phyloP scores from a whole-genome alignment of 139 green algal species.

The Pseudopediastrum boryanum region DNA sequence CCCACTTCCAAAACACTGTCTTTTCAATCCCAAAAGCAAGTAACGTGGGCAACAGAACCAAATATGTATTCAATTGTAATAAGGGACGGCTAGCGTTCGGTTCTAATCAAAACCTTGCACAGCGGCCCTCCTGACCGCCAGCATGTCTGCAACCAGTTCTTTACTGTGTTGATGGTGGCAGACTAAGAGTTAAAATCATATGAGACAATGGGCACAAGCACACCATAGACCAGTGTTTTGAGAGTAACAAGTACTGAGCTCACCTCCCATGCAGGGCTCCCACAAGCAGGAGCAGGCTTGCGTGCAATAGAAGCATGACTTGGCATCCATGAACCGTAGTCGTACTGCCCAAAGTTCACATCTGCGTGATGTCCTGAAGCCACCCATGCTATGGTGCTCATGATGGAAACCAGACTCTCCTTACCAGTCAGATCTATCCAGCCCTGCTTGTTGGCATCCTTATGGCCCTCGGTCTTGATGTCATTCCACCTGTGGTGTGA shows the following conservation, averaged over 20 bases:
- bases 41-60: no score
- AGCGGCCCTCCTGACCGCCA: no score
- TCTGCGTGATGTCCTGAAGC: constrained; percentile 43
- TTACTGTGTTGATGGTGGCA: no score
- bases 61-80: no score
- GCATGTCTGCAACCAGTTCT: no score
- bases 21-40: no score
- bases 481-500: constrained; percentile 11
- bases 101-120: no score
- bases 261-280: constrained; percentile 2
- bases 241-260: not conserved
- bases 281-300: constrained; percentile 1
- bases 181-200: no score
- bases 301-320: constrained; percentile 17
- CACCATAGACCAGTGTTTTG: not conserved
- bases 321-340: constrained; percentile 40
- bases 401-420: constrained; percentile 9
- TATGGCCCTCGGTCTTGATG: not conserved
- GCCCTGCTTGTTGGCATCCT: not conserved
- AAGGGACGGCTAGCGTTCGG: no score
- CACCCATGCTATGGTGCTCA: constrained; percentile 40
- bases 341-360: constrained; percentile 55
- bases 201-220: no score
- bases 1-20: no score
- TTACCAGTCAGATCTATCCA: not conserved